phyloP scores from a whole-genome alignment of 441 rosid species.

The Aleurites moluccanus region DNA sequence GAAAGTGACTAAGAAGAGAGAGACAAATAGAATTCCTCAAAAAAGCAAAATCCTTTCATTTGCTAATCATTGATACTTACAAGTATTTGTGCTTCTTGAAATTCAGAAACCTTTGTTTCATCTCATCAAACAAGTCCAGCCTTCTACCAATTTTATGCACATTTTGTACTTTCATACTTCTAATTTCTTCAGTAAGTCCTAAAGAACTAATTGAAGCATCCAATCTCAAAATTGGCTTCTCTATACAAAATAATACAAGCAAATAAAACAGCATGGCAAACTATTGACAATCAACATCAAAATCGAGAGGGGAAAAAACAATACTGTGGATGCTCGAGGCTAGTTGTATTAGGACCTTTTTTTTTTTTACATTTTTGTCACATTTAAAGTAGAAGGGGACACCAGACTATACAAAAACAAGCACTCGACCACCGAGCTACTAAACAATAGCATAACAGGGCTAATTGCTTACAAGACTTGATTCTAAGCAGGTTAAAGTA shows the following conservation, averaged over 20 bases:
- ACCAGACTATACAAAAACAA: too few species aligned
- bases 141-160: neutral
- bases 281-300: too few species aligned
- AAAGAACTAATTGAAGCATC: constrained; percentile 19
- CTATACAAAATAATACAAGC: constrained; percentile 1
- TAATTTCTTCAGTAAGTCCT: constrained; percentile 11
- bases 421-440: neutral
- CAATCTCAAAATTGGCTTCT: constrained; percentile 5
- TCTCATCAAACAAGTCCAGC: constrained; percentile 23
- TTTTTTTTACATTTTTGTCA: too few species aligned
- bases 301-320: too few species aligned
- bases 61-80: constrained; percentile 17
- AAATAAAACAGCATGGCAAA: neutral
- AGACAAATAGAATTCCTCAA: neutral
- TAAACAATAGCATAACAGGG: neutral
- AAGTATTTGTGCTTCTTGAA: constrained; percentile 33
- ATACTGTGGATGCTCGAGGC: too few species aligned
- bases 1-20: neutral
- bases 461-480: neutral
- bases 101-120: constrained; percentile 32
- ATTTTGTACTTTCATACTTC: constrained; percentile 2
- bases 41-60: neutral
- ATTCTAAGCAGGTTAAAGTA: neutral
- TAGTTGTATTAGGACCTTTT: too few species aligned
- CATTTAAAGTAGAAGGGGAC: too few species aligned